A percentile compares a stretch with the other conserved stretches of the same genome.
phyloP scores from a whole-genome alignment of 2,329 filamentous ascomycete genomes.

The Pestalotiopsis sp. region DNA sequence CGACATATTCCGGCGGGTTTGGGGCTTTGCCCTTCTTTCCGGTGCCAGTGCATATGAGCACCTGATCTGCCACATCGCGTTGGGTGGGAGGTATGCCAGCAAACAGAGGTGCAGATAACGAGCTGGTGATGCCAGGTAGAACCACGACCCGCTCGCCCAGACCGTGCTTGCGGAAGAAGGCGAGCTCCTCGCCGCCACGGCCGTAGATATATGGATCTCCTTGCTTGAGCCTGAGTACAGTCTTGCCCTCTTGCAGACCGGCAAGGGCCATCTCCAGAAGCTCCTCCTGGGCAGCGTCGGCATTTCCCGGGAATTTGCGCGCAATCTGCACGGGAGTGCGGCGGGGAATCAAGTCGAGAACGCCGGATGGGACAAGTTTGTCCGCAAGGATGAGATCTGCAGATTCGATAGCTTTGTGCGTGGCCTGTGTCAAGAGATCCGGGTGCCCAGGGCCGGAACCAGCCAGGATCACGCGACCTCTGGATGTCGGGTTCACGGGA shows the following conservation, averaged over 20 bases:
- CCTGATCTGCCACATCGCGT: constrained; percentile 85
- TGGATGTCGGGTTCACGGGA: constrained; percentile 17
- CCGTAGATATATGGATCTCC: constrained; percentile 97
- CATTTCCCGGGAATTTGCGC: constrained; percentile 96
- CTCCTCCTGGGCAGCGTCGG: constrained; percentile 90
- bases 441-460: constrained; percentile 93
- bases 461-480: constrained; percentile 81
- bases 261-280: constrained; percentile 77
- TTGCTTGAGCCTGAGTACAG: constrained; percentile 89
- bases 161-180: constrained; percentile 76
- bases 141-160: constrained; percentile 68
- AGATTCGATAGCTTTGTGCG: constrained; percentile 72
- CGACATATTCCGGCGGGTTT: constrained; percentile 76
- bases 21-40: constrained; percentile 86
- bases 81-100: constrained; percentile 88
- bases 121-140: constrained; percentile 87
- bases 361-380: constrained; percentile 81
- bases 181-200: constrained; percentile 88
- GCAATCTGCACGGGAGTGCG: constrained; percentile 89
- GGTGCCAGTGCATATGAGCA: constrained; percentile 95
- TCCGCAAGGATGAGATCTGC: constrained; percentile 84
- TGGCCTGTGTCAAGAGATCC: constrained; percentile 83
- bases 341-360: constrained; percentile 87
- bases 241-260: constrained; percentile 67
- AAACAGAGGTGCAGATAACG: constrained; percentile 84